Percentiles rank a stretch among this genome's conserved stretches.
These are phyloP conservation scores for Prunus padus DNA, from an alignment of 306 rosid species.

Conservation along the genomic window DNA sequence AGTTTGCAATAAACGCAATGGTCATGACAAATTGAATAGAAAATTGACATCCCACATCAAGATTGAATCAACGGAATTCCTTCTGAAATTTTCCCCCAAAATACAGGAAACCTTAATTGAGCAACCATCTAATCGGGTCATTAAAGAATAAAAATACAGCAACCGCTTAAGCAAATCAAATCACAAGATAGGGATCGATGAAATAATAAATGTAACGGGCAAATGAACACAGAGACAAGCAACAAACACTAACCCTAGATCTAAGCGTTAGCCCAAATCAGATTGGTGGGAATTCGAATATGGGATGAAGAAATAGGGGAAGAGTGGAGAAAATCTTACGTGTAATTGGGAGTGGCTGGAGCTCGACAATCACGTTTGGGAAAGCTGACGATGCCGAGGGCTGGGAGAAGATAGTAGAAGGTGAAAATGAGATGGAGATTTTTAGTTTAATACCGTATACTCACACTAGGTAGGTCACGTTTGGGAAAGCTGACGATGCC, in stretches of 20 bases:
- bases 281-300: not conserved
- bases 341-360: not conserved
- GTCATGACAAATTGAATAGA: not conserved
- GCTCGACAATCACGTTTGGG: not conserved
- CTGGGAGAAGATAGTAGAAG: too few relatives aligned
- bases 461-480: not conserved
- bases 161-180: not conserved
- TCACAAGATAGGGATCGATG: not conserved
- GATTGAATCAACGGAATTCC: not conserved
- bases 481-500: too few relatives aligned
- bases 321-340: slow-evolving; percentile 4
- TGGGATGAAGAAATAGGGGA: not conserved
- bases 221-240: not conserved
- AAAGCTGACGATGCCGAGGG: not conserved
- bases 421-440: not conserved
- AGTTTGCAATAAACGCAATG: not conserved
- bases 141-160: not conserved
- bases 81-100: not conserved
- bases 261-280: not conserved
- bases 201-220: not conserved
- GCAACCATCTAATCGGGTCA: not conserved
- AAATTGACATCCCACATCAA: not conserved
- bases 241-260: slow-evolving; percentile 13
- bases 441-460: not conserved
- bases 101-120: not conserved